These are phyloP conservation scores for Posidonia oceanica DNA, from an alignment of 116 monocot genomes.

Conservation along the genomic window DNA sequence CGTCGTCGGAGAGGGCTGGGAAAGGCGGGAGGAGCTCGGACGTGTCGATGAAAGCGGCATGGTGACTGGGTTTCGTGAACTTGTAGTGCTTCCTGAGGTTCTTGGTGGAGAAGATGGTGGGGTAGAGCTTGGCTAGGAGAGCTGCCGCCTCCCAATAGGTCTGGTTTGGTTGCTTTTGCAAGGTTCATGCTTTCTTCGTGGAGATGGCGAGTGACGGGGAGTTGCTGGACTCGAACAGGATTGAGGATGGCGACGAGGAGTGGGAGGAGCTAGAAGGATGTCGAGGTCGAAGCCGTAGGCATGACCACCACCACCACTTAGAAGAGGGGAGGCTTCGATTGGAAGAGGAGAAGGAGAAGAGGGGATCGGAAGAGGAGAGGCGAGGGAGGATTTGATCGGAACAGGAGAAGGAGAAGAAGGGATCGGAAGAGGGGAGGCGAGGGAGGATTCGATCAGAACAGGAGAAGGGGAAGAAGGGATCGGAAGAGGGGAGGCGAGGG, in stretches of 20 bases:
- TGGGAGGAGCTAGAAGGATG: conserved; percentile 25
- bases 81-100: conserved; percentile 14
- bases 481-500: too few relatives aligned
- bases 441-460: too few relatives aligned
- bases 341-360: too few relatives aligned
- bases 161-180: conserved; percentile 61
- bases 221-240: conserved; percentile 16
- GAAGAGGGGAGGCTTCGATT: too few relatives aligned
- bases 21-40: not conserved
- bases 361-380: too few relatives aligned
- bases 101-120: conserved; percentile 35
- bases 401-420: too few relatives aligned
- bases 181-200: conserved; percentile 41
- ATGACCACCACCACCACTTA: conserved; percentile 22
- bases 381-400: too few relatives aligned
- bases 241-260: conserved; percentile 50
- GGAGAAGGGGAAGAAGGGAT: too few relatives aligned
- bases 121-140: too few relatives aligned
- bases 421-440: too few relatives aligned
- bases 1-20: conserved; percentile 19
- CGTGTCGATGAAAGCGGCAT: not conserved
- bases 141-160: conserved; percentile 63
- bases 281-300: conserved; percentile 36
- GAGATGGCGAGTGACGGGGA: conserved; percentile 36
- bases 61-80: not conserved